Conservation (phyloP, 148 eudicot species). For the Oxyria digyna region DNA sequence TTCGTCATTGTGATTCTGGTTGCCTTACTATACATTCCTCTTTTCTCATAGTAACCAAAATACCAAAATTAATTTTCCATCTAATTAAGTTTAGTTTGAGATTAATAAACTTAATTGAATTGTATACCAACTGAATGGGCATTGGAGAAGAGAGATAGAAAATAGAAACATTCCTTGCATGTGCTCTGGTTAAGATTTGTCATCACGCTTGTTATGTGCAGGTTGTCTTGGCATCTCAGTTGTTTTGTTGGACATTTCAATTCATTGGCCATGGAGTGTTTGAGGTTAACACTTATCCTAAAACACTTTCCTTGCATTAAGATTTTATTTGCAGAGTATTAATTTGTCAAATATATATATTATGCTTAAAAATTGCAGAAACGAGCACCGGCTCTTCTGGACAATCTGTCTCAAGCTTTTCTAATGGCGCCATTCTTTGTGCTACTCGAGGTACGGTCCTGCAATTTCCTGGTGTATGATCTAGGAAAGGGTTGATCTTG, state of each 20-base stretch:
- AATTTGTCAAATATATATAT: neutral
- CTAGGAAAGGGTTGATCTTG: neutral
- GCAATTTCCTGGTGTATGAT: neutral
- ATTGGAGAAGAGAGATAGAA: too few species aligned
- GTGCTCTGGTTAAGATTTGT: neutral
- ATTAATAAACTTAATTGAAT: neutral
- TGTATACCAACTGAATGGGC: neutral
- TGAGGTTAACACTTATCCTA: slow-evolving; percentile 35
- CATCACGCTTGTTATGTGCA: slow-evolving; percentile 17
- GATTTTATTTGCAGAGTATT: neutral
- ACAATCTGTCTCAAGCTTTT: slow-evolving; percentile 68
- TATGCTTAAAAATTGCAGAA: slow-evolving; percentile 28
- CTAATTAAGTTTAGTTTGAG: neutral
- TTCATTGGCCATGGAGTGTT: slow-evolving; percentile 90
- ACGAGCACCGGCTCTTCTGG: slow-evolving; percentile 73
- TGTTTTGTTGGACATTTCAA: slow-evolving; percentile 75
- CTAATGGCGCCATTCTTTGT: slow-evolving; percentile 88
- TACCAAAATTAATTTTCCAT: neutral
- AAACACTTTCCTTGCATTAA: neutral
- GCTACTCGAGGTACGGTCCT: slow-evolving; percentile 59
- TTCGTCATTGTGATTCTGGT: neutral
- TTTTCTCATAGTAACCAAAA: neutral
- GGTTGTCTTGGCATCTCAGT: slow-evolving; percentile 71
- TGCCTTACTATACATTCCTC: neutral
- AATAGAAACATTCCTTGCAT: neutral